Percentiles rank a stretch among this genome's conserved stretches.
These are phyloP conservation scores for Alternaria sp. DNA, from an alignment of 2,329 filamentous ascomycete genomes.

Conservation along the genomic window DNA sequence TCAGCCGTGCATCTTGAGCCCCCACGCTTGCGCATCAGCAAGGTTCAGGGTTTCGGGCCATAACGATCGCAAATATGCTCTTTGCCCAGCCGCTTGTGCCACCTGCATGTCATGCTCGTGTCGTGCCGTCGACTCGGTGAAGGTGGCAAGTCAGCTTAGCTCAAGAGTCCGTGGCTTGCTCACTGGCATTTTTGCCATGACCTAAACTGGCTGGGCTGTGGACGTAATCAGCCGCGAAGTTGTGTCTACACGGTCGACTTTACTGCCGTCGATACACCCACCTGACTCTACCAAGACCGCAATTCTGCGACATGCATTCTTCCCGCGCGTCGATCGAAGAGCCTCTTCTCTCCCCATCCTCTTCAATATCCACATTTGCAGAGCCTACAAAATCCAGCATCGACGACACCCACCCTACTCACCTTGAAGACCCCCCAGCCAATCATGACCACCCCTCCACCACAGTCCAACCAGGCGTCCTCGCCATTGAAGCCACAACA, in stretches of 20 bases:
- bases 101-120: too few species aligned
- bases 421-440: neutral
- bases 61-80: conserved; percentile 13
- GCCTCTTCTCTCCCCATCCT: neutral
- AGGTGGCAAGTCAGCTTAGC: neutral
- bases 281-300: accelerated
- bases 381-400: neutral
- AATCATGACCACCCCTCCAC: neutral
- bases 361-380: neutral
- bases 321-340: neutral
- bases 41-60: neutral
- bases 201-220: neutral
- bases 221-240: neutral
- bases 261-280: neutral
- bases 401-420: neutral
- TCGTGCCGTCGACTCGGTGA: neutral
- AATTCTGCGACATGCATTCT: neutral
- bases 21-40: neutral
- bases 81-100: neutral
- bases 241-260: neutral
- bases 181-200: too few species aligned
- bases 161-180: neutral
- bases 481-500: conserved; percentile 9
- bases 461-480: conserved; percentile 6
- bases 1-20: neutral